Percentiles rank a stretch among this genome's conserved stretches.
Conservation (phyloP, 2,329 filamentous ascomycete species). For the Aureobasidium sp. region DNA sequence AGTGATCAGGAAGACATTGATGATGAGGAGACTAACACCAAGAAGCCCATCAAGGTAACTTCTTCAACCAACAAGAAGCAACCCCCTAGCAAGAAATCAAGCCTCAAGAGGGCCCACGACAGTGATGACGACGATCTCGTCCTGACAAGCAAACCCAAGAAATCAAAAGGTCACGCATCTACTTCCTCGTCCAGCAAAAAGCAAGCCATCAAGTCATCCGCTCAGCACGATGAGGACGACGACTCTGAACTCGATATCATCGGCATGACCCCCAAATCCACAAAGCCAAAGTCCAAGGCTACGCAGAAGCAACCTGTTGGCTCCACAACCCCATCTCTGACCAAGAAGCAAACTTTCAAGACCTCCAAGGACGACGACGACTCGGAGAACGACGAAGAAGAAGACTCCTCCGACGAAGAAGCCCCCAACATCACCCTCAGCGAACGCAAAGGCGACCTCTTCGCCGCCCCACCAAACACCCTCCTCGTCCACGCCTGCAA, state of each 20-base stretch:
- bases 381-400: neutral
- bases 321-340: neutral
- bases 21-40: neutral
- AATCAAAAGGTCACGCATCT: neutral
- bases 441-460: slow-evolving; percentile 42
- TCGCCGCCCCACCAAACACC: slow-evolving; percentile 43
- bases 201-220: neutral
- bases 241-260: neutral
- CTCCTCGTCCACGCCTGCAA: slow-evolving; percentile 57
- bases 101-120: neutral
- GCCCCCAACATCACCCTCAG: neutral
- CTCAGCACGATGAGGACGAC: neutral
- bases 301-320: neutral
- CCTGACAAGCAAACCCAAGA: neutral
- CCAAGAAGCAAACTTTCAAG: neutral
- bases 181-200: neutral
- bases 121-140: neutral
- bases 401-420: neutral
- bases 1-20: neutral
- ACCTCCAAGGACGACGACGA: neutral
- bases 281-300: neutral
- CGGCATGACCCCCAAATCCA: neutral
- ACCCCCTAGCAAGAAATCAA: neutral
- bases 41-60: neutral
- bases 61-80: neutral